phyloP scores from a whole-genome alignment of 768 basidiomycete genomes.

The Trametes villosa region DNA sequence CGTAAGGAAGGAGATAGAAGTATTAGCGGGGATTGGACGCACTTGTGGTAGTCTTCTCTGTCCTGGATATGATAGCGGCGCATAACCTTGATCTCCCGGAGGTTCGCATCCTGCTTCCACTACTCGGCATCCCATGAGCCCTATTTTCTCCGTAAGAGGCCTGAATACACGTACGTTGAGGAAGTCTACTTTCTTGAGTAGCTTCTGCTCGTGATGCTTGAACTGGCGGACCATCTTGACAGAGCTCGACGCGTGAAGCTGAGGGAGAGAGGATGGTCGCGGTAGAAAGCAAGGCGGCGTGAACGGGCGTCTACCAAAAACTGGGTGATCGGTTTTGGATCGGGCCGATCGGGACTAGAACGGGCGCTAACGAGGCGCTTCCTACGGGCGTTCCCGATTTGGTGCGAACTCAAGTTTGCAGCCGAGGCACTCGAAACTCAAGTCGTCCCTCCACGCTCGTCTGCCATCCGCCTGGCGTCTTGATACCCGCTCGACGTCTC shows the following conservation, averaged over 20 bases:
- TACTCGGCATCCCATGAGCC: slow-evolving; percentile 34
- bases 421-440: not conserved
- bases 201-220: slow-evolving; percentile 94
- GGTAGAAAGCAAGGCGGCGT: slow-evolving; percentile 8
- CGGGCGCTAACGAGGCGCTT: not conserved
- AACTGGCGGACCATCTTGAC: slow-evolving; percentile 83
- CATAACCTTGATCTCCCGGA: slow-evolving; percentile 92
- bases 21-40: slow-evolving; percentile 20
- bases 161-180: slow-evolving; percentile 64
- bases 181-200: slow-evolving; percentile 97
- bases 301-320: slow-evolving; percentile 12
- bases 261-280: not conserved
- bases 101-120: slow-evolving; percentile 96
- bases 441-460: not conserved
- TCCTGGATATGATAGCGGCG: slow-evolving; percentile 94
- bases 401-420: not conserved
- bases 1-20: slow-evolving; percentile 2
- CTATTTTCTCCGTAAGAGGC: not conserved
- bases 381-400: not conserved
- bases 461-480: not conserved
- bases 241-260: slow-evolving; percentile 1
- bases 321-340: not conserved
- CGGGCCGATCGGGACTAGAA: not conserved
- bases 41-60: slow-evolving; percentile 95
- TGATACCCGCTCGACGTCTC: not conserved